Percentiles rank a stretch among this genome's conserved stretches.
phyloP scores from a whole-genome alignment of 2,329 filamentous ascomycete species.

The Paecilomyces niveus region DNA sequence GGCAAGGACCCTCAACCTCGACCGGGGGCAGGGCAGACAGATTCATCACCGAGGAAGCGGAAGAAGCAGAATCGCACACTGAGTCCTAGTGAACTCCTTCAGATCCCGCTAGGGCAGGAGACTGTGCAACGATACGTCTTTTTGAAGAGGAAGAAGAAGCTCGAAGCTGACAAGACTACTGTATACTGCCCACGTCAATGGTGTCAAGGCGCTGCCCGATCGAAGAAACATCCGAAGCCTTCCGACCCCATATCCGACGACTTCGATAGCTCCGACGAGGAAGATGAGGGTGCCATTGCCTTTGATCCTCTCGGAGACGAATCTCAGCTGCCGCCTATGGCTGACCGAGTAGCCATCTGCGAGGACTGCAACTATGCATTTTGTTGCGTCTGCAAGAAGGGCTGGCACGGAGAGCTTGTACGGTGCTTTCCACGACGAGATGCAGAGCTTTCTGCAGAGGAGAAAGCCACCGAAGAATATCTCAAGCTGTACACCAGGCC shows the following conservation, averaged over 20 bases:
- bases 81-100: conserved; percentile 74
- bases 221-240: conserved; percentile 65
- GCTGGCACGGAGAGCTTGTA: conserved; percentile 92
- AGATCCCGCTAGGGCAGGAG: conserved; percentile 64
- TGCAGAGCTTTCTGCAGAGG: conserved; percentile 71
- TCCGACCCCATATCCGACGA: conserved; percentile 55
- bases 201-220: conserved; percentile 83
- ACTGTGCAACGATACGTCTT: conserved; percentile 78
- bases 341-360: conserved; percentile 72
- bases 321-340: conserved; percentile 38
- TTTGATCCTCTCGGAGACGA: conserved; percentile 41
- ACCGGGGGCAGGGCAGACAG: conserved; percentile 2
- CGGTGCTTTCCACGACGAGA: conserved; percentile 58
- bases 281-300: conserved; percentile 36
- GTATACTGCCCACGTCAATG: conserved; percentile 87
- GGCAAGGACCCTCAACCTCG: conserved; percentile 44
- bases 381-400: conserved; percentile 64
- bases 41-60: conserved; percentile 30
- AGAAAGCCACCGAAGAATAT: conserved; percentile 80
- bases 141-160: conserved; percentile 84
- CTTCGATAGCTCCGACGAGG: conserved; percentile 43
- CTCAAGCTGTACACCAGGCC: conserved; percentile 72
- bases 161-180: conserved; percentile 86
- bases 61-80: conserved; percentile 62
- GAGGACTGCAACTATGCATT: conserved; percentile 88